These are phyloP conservation scores for Rhodotorula sphaerocarpa DNA, from an alignment of 768 basidiomycete species.

Conservation along the genomic window DNA sequence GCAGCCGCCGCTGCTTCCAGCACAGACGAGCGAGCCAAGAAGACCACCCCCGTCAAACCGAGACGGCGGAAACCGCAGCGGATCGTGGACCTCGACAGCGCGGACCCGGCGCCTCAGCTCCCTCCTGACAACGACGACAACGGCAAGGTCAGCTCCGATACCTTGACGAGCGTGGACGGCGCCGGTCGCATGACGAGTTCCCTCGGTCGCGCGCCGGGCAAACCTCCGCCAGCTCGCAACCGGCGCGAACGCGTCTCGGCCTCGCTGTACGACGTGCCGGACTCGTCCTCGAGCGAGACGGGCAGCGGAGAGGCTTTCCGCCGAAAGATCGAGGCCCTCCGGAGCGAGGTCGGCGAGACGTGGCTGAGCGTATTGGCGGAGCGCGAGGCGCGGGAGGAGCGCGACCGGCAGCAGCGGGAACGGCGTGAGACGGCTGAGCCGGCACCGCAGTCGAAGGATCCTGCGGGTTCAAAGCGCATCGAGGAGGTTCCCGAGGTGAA, in stretches of 20 bases:
- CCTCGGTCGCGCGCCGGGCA: constrained; percentile 36
- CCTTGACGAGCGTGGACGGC: too few species aligned
- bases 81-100: constrained; percentile 64
- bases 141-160: neutral
- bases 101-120: constrained; percentile 6
- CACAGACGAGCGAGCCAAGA: neutral
- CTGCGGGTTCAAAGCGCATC: too few species aligned
- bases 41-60: constrained; percentile 41
- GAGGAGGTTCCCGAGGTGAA: too few species aligned
- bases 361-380: constrained; percentile 80
- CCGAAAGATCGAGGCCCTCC: constrained; percentile 67
- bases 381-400: constrained; percentile 43
- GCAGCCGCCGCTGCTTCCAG: neutral
- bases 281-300: constrained; percentile 25
- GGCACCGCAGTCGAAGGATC: too few species aligned
- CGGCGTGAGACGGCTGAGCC: neutral
- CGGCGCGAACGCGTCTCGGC: constrained; percentile 52
- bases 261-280: constrained; percentile 55
- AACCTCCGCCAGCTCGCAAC: constrained; percentile 42
- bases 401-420: neutral
- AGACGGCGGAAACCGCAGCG: constrained; percentile 59
- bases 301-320: constrained; percentile 61
- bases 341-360: constrained; percentile 78
- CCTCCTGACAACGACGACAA: neutral
- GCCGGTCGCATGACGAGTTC: constrained; percentile 3